phyloP scores from a whole-genome alignment of 2,329 filamentous ascomycete genomes.

The Trichoderma brevicompactum region DNA sequence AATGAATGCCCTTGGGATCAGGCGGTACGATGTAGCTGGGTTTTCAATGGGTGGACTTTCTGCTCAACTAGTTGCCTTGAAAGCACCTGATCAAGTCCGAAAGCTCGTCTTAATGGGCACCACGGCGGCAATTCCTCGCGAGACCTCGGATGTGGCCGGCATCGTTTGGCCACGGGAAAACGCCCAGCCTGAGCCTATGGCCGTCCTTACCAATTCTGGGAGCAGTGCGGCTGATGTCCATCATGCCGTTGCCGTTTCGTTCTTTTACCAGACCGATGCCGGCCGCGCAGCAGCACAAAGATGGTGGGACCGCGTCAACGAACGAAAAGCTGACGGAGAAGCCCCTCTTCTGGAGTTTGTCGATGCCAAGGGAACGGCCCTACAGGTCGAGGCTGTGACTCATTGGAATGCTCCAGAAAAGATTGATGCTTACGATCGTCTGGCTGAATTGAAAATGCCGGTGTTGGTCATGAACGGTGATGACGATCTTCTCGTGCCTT shows the following conservation, averaged over 20 bases:
- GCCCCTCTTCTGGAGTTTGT: neutral
- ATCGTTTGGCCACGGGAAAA: slow-evolving; percentile 4
- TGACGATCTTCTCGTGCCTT: slow-evolving; percentile 21
- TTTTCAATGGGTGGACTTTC: neutral
- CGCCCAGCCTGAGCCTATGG: neutral
- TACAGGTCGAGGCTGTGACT: neutral
- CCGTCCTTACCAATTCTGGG: neutral
- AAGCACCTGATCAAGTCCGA: neutral
- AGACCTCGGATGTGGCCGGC: neutral
- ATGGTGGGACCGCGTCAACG: neutral
- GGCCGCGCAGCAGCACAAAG: neutral
- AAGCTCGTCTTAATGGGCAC: neutral
- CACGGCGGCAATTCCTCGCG: neutral
- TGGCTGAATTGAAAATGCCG: slow-evolving; percentile 41
- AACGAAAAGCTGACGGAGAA: neutral
- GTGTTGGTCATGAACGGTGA: slow-evolving; percentile 46
- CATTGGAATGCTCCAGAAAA: neutral
- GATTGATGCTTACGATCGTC: slow-evolving; percentile 35
- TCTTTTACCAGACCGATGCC: neutral
- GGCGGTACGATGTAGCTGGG: neutral
- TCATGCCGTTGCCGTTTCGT: neutral
- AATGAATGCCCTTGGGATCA: neutral
- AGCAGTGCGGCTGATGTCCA: neutral
- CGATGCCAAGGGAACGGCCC: neutral
- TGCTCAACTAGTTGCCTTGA: neutral